Base-by-base conservation (phyloP, 306 rosid species). In the Lupinus albus region DNA sequence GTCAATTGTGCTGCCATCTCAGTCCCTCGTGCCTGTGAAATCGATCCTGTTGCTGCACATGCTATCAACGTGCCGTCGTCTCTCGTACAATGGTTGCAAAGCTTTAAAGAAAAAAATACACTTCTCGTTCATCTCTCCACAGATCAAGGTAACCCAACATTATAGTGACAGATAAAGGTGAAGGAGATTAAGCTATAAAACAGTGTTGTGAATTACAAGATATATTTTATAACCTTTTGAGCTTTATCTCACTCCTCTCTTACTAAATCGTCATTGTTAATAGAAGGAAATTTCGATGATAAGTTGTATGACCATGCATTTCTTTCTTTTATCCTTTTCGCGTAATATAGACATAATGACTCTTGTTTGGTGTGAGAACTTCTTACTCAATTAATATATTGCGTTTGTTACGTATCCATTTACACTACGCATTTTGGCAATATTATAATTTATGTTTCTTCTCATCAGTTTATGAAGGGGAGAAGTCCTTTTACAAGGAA, bases 1-100 rank as follows among this genome's bases (percentile, higher is more conserved):
- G 83, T 93, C 69, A 89, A 89, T 75, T 89, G 98, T 69, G 96
- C 95, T 64, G 97, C 98, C 53, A 75, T 89, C 61, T 89, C 98
- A 11, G 87, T 80, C 11, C 98, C 98, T 44, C 97, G 86, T 57
- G 86, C 87, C 49, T 93, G 97, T 74, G 98, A 89, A 77, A 73
- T 30, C 1, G 89, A 89, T 80, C 89, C 91, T 55, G 82, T 52
- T 84, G 81, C 86, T 58, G 91, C 98, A 44, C 69, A 80, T 80
- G 84, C 91, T 74, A 75, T 89, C 41, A 93, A 89, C 55, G 96
- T 89, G 68, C 97, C 98, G 51, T 80, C 88, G 44, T 77, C 91
- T 71, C 87, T 93, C 71, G 85, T 87, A 5, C 78, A 78, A 64
- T 93, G 98, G 97, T 44, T 89, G 73, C 81, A 69, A 28, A 82